phyloP scores from a whole-genome alignment of 192 early-diverging fungal species.

The Geranomyces variabilis region DNA sequence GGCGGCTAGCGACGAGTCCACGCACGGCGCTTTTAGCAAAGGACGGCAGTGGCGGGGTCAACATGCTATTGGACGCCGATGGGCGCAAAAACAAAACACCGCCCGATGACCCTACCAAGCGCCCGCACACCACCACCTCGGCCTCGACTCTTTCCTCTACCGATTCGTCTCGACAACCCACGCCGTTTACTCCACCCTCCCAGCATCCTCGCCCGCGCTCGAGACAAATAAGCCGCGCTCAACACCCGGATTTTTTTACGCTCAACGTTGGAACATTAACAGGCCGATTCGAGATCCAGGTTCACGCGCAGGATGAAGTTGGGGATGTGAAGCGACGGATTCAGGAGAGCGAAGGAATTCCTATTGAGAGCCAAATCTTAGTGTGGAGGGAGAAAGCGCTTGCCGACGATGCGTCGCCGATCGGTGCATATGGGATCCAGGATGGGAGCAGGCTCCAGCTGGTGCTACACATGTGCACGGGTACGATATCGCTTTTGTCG shows the following conservation, averaged over 20 bases:
- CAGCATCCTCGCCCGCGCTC: not conserved
- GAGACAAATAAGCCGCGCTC: not conserved
- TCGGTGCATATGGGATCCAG: conserved; percentile 41
- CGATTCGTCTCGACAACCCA: conserved; percentile 3
- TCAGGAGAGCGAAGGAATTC: conserved; percentile 46
- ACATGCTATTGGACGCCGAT: conserved; percentile 12
- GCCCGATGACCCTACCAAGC: not conserved
- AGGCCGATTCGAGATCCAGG: conserved; percentile 44
- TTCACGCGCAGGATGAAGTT: conserved; percentile 40
- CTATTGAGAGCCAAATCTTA: conserved; percentile 46
- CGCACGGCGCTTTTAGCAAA: not conserved
- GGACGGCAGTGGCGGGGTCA: conserved; percentile 1
- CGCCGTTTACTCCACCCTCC: not conserved
- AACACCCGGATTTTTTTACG: conserved; percentile 28
- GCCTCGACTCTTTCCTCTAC: conserved; percentile 16
- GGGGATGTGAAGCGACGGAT: conserved; percentile 51
- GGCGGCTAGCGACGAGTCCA: conserved; percentile 10
- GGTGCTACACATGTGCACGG: conserved; percentile 55
- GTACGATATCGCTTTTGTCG: conserved; percentile 25
- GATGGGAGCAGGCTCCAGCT: conserved; percentile 49
- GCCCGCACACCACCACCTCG: conserved; percentile 10
- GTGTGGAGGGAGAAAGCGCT: conserved; percentile 52
- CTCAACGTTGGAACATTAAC: conserved; percentile 50
- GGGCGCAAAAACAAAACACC: not conserved
- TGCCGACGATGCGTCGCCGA: conserved; percentile 34